Evolutionary conservation across 169 alveolate genomes (phyloP).

Genomic region (Plasmodium coatneyi): DNA sequence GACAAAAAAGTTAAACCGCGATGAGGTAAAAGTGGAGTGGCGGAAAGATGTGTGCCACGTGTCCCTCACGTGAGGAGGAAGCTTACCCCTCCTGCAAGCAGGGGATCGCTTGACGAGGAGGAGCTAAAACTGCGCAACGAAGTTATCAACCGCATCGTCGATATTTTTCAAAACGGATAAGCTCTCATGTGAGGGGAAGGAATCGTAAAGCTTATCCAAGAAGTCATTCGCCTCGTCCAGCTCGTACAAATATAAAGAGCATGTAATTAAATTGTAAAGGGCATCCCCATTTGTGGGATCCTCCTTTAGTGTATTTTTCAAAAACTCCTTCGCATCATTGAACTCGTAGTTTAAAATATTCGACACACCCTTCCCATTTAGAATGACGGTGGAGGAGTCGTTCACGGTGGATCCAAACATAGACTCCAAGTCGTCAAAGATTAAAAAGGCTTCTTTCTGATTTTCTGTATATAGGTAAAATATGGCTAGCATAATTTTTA

Average conservation of each 20-base stretch:
- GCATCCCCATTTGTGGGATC: constrained; percentile 22
- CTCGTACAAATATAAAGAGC: constrained; percentile 61
- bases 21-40: constrained; percentile 22
- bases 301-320: constrained; percentile 16
- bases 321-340: constrained; percentile 65
- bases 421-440: constrained; percentile 71
- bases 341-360: constrained; percentile 47
- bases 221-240: constrained; percentile 54
- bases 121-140: constrained; percentile 37
- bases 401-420: constrained; percentile 25
- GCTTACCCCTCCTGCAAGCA: neutral
- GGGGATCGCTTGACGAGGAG: neutral
- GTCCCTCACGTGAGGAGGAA: constrained; percentile 20
- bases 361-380: constrained; percentile 63
- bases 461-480: constrained; percentile 53
- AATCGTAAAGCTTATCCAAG: constrained; percentile 45
- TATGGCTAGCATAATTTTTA: constrained; percentile 61
- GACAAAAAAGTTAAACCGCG: constrained; percentile 27
- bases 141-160: constrained; percentile 57
- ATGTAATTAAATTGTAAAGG: constrained; percentile 40
- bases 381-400: constrained; percentile 39
- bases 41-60: constrained; percentile 27
- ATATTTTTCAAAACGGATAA: constrained; percentile 30
- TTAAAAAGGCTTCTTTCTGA: constrained; percentile 65
- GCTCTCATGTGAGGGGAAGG: constrained; percentile 51